Base-by-base conservation (phyloP, 495 filamentous ascomycete genomes). In the Polyplosphaeria fusca region DNA sequence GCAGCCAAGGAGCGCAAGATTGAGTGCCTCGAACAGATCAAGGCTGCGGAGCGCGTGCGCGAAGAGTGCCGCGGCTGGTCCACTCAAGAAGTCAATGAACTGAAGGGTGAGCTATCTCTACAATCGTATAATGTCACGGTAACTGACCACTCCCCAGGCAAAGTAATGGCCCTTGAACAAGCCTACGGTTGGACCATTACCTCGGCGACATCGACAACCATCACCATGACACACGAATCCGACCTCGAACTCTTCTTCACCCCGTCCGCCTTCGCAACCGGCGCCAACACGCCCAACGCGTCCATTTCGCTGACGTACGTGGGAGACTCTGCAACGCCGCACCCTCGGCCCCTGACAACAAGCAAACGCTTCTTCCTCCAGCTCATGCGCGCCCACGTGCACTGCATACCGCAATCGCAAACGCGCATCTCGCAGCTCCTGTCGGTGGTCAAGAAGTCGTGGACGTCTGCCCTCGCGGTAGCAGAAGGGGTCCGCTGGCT, bases 51-150 rank as follows among this genome's bases (percentile, higher is more conserved):
- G 65, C 84, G 83, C 52, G 75, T 94, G 30, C 82, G 86, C 58
- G 89, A 95, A 68, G 84, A 93, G 63, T 95, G 86, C 68, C 81
- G 91, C 16, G 91, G 93, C 19, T 96, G 91, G 87, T 93, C 83
- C 55, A 78, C 83, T 25, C 79, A 75, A 16, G 93, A 97, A 67
- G 85, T 97, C 50, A 76, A 71, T 47, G 76, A 76, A 22, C 73
- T 92, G 5, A 88, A 91, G 77, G 78, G 86, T 89, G 72, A 64
- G 77, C n/a, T n/a, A n/a, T n/a, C n/a, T n/a, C n/a, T n/a, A n/a
- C n/a, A n/a, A n/a, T n/a, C 62, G 52, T 58, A 38, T 55, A n/a
- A n/a, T n/a, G n/a, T n/a, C n/a, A n/a, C n/a, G n/a, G n/a, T n/a
- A n/a, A n/a, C n/a, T n/a, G n/a, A n/a, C n/a, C 32, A 50, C 13